Evolutionary conservation across 257 asterid species (phyloP).

Genomic region (Plectranthus barbatus): DNA sequence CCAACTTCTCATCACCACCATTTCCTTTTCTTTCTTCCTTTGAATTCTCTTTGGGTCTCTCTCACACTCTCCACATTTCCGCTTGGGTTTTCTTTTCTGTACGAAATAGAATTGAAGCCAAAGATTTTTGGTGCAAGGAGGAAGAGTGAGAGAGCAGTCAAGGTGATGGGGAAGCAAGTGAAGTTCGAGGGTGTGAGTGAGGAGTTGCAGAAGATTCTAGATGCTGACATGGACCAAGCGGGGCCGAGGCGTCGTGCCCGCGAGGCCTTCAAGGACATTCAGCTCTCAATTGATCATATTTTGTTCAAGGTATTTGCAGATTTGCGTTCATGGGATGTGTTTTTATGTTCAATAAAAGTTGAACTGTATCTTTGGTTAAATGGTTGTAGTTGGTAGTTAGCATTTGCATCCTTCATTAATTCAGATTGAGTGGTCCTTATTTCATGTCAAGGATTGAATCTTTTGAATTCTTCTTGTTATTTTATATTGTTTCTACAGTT

Average conservation of each 20-base stretch:
- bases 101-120: slow-evolving; percentile 6
- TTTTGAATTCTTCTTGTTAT: neutral
- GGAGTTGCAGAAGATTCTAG: slow-evolving; percentile 55
- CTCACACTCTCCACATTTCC: neutral
- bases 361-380: neutral
- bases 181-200: slow-evolving; percentile 49
- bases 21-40: neutral
- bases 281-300: slow-evolving; percentile 81
- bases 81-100: neutral
- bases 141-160: neutral
- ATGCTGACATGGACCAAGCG: slow-evolving; percentile 76
- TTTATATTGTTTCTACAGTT: neutral
- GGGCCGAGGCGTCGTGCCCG: slow-evolving; percentile 72
- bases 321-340: neutral
- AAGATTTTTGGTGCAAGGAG: slow-evolving; percentile 2
- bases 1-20: neutral
- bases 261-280: slow-evolving; percentile 76
- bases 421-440: neutral
- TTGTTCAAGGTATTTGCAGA: slow-evolving; percentile 56
- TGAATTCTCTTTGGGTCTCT: neutral
- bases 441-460: neutral
- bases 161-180: slow-evolving; percentile 37
- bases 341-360: neutral
- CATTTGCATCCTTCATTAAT: neutral
- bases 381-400: neutral